Base-by-base conservation (phyloP, 2,329 filamentous ascomycete species). In the Fusarium fujikuroi region DNA sequence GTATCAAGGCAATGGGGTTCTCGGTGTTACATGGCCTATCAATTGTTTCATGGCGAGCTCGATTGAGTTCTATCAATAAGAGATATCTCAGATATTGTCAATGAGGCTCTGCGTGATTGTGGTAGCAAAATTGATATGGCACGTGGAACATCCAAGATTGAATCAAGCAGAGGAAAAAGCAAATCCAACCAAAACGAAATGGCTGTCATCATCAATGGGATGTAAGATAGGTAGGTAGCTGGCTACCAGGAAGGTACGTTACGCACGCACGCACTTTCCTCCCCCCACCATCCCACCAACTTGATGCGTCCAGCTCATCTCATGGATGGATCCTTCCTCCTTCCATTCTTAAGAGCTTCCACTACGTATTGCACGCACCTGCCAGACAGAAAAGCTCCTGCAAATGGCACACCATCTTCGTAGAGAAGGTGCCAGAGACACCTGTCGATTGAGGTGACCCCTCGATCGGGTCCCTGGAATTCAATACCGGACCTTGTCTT, bases 261-360 rank as follows among this genome's bases (percentile, higher is more conserved):
- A 52, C 53, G 58, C 67, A 63, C 60, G 57, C 64, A 66, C 64
- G 60, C 66, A 75, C 66, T 63, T 73, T 60, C 54, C 54, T 59
- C 58, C 63, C 59, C 72, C 73, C 73, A 74, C 71, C 71, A 72
- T 74, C 72, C 70, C 70, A 69, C 49, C 69, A 54, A 32, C 54
- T 43, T 57, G 42, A 50, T 50, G 40, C 34, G 19, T 42, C 34
- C 23, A 54, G 32, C 32, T 25, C 34, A 28, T 37, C 23, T 21
- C 19, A 54, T 42, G 50, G 36, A 54, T 54, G 50, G 19, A 37
- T 68, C 32, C 56, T 66, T 60, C 44, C 34, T 40, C 52, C 37
- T 43, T 60, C 44, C 43, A 28, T 67, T 60, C 64, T 54, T 54
- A 15, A 19, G 47, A 54, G 58, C 69, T 72, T 72, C 58, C 34